Base-by-base conservation (phyloP, 345 rosid species). In the Sisymbrium irio region DNA sequence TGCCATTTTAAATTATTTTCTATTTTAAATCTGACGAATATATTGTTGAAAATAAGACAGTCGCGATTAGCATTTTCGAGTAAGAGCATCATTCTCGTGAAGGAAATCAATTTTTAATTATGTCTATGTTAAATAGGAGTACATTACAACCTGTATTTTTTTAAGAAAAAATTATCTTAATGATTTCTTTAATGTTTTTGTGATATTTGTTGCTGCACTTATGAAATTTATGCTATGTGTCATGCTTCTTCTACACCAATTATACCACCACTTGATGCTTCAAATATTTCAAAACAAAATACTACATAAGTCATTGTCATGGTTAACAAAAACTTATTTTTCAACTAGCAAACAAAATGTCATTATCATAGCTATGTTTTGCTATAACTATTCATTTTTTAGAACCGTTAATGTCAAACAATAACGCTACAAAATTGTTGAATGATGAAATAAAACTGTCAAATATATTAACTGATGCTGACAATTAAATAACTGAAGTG, bases 71-170 rank as follows among this genome's bases (percentile, higher is more conserved):
- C 45, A 57, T 56, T 70, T 49, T 11, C 18, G 4, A 37, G 60
- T 36, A 2, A 61, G 74, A 71, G 11, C 40, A 71, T 49, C 67
- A 61, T 61, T 61, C 50, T 27, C 41, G 67, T 61, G 50, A 61
- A 71, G 18, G 9, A 41, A 42, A 32, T 41, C n/a, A 12, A 30
- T 1, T 42, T 55, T 27, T 14, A 41, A 41, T 51, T 14, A 28
- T 37, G 17, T 4, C 1, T 15, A 6, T 5, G 50, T 39, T 39
- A 2, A 40, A 40, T 27, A 39, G n/a, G n/a, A n/a, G n/a, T n/a
- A n/a, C 15, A 54, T 67, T 54, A 54, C 72, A 57, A 9, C 45
- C n/a, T 57, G 56, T 56, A 32, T 44, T 32, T 19, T 53, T 4
- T 27, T 27, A 2, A 27, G 3, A 27, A 27, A 15, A 7, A 49